Percentiles rank a stretch among this genome's conserved stretches.
These are phyloP conservation scores for Chrysosphaeria jannelii DNA, from an alignment of 2,329 filamentous ascomycete species.

Conservation along the genomic window DNA sequence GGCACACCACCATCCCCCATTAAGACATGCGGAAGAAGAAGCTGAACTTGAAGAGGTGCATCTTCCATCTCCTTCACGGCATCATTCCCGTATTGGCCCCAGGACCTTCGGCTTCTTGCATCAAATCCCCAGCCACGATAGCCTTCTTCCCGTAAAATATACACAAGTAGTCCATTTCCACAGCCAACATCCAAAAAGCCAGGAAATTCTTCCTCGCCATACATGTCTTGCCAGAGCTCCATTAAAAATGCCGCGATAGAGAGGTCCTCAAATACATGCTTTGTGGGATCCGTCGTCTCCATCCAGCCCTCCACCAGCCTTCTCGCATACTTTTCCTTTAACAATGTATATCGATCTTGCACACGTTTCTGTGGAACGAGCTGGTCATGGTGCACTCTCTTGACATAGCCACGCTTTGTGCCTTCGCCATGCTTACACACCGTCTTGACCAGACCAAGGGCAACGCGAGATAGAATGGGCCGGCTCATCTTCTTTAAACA, in stretches of 20 bases:
- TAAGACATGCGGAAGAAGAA: conserved; percentile 10
- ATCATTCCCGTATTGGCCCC: conserved; percentile 32
- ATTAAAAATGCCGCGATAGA: conserved; percentile 77
- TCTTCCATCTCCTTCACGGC: conserved; percentile 2
- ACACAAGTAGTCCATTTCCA: conserved; percentile 71
- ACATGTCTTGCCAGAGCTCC: conserved; percentile 74
- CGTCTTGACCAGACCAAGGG: conserved; percentile 33
- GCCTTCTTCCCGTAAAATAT: conserved; percentile 54
- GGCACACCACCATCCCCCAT: too few relatives aligned
- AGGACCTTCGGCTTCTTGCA: conserved; percentile 59
- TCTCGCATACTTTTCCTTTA: conserved; percentile 56
- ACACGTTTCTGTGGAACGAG: conserved; percentile 47
- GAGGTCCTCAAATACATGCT: conserved; percentile 89
- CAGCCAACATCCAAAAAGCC: conserved; percentile 93
- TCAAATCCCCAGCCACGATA: conserved; percentile 79
- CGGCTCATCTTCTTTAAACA: conserved; percentile 10
- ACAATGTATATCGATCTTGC: conserved; percentile 51
- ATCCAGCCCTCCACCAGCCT: conserved; percentile 46
- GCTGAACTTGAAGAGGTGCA: conserved; percentile 10
- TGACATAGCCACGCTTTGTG: conserved; percentile 34
- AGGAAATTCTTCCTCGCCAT: conserved; percentile 28
- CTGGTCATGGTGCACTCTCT: conserved; percentile 58
- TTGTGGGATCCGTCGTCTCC: conserved; percentile 60
- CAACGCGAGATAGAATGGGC: conserved; percentile 25
- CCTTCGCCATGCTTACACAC: conserved; percentile 48